Evolutionary conservation across 1,284 basidiomycete genomes (phyloP).

Genomic region (Fomitiporia mediterranea): DNA sequence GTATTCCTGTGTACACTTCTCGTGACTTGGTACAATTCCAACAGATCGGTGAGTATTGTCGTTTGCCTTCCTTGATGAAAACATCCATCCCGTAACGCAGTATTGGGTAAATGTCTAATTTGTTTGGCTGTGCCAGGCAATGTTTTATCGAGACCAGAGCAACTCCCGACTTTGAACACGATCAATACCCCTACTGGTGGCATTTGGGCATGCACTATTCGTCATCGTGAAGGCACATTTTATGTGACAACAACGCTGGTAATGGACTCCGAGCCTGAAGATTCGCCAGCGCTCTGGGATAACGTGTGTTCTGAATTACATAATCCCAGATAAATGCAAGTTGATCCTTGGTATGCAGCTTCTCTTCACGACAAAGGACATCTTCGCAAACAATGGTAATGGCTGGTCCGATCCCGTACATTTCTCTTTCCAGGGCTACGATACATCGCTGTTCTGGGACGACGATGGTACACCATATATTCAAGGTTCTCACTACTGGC

Average conservation of each 20-base stretch:
- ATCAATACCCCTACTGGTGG: slow-evolving; percentile 26
- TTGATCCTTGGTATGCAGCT: slow-evolving; percentile 24
- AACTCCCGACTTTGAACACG: slow-evolving; percentile 24
- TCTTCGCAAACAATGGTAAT: slow-evolving; percentile 30
- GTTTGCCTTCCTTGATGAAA: background rate
- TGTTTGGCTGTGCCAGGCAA: slow-evolving; percentile 20
- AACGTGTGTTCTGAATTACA: slow-evolving; percentile 26
- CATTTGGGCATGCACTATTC: slow-evolving; percentile 26
- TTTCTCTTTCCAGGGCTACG: slow-evolving; percentile 39
- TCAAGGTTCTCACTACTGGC: slow-evolving; percentile 33
- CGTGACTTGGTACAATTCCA: slow-evolving; percentile 26
- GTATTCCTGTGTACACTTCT: slow-evolving; percentile 25
- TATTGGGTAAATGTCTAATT: background rate
- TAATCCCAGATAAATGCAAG: background rate
- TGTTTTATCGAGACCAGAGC: slow-evolving; percentile 23
- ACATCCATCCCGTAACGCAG: background rate
- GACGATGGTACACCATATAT: slow-evolving; percentile 39
- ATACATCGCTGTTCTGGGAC: slow-evolving; percentile 39
- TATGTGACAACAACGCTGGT: slow-evolving; percentile 34
- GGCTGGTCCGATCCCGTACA: slow-evolving; percentile 42
- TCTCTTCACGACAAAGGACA: slow-evolving; percentile 38
- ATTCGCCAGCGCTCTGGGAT: slow-evolving; percentile 31
- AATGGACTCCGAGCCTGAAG: slow-evolving; percentile 27
- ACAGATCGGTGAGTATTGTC: slow-evolving; percentile 24
- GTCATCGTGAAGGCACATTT: slow-evolving; percentile 25